Conservation (phyloP, 257 asterid genomes). For the Salvia hispanica region DNA sequence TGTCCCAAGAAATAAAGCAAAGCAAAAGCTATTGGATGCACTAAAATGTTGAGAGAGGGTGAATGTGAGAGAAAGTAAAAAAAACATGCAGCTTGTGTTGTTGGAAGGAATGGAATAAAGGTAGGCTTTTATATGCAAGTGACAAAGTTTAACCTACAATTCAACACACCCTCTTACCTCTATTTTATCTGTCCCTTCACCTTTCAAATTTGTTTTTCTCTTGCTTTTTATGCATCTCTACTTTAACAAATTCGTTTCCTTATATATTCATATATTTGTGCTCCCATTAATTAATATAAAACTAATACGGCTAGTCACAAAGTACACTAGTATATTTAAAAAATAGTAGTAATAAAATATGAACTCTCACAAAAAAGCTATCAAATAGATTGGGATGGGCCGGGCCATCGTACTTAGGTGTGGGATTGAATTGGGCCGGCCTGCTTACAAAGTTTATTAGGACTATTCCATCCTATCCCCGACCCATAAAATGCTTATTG, state of each 20-base stretch:
- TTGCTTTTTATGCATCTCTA: conserved; percentile 11
- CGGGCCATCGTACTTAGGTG: too few species aligned
- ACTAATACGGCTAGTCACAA: too few species aligned
- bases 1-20: conserved; percentile 17
- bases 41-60: conserved; percentile 15
- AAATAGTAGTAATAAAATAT: too few species aligned
- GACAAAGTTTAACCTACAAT: conserved; percentile 35
- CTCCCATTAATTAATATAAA: too few species aligned
- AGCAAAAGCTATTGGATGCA: conserved; percentile 15
- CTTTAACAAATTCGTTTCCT: not conserved
- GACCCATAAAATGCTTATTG: too few species aligned
- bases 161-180: conserved; percentile 14
- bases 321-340: too few species aligned
- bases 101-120: conserved; percentile 29
- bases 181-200: conserved; percentile 21
- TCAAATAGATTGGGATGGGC: too few species aligned
- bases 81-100: conserved; percentile 18
- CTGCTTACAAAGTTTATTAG: too few species aligned
- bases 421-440: too few species aligned
- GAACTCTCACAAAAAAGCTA: too few species aligned
- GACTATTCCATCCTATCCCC: too few species aligned
- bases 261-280: not conserved
- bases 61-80: conserved; percentile 25
- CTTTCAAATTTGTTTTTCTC: conserved; percentile 6
- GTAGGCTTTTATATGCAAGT: conserved; percentile 34